These are phyloP conservation scores for Auriculariales sp. DNA, from an alignment of 768 basidiomycete species.

Conservation along the genomic window DNA sequence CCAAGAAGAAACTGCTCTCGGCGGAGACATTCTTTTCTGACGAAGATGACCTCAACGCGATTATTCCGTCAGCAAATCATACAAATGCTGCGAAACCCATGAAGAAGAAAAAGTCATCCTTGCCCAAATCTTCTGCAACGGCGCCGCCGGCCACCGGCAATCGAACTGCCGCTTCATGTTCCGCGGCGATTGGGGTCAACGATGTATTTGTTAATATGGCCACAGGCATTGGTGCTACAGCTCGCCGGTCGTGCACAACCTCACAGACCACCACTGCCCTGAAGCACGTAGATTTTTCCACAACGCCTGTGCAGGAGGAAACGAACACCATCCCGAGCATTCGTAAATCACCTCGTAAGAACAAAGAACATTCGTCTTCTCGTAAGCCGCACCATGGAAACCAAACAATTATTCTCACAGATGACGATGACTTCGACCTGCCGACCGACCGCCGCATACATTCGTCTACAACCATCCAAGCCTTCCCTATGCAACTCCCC, in stretches of 20 bases:
- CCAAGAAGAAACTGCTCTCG: too few relatives aligned
- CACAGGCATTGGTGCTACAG: not conserved
- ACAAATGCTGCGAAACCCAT: too few relatives aligned
- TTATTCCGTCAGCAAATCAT: too few relatives aligned
- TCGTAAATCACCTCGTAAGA: constrained; percentile 20
- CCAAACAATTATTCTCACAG: not conserved
- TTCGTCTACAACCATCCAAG: not conserved
- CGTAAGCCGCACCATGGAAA: not conserved
- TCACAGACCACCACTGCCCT: not conserved
- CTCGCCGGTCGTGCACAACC: not conserved
- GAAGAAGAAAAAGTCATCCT: too few relatives aligned
- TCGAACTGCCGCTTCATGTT: too few relatives aligned
- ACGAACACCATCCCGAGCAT: constrained; percentile 4
- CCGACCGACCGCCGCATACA: not conserved
- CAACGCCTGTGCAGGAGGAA: not conserved
- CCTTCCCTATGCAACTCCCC: not conserved
- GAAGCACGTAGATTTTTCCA: not conserved
- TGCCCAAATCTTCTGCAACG: too few relatives aligned
- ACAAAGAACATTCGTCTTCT: constrained; percentile 13
- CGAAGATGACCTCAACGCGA: too few relatives aligned
- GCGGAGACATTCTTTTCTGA: too few relatives aligned
- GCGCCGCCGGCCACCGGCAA: too few relatives aligned
- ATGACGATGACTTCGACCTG: not conserved
- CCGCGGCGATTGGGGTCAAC: too few relatives aligned
- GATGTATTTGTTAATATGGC: not conserved